phyloP scores from a whole-genome alignment of 495 filamentous ascomycete species.

The Trypethelium eluteriae region DNA sequence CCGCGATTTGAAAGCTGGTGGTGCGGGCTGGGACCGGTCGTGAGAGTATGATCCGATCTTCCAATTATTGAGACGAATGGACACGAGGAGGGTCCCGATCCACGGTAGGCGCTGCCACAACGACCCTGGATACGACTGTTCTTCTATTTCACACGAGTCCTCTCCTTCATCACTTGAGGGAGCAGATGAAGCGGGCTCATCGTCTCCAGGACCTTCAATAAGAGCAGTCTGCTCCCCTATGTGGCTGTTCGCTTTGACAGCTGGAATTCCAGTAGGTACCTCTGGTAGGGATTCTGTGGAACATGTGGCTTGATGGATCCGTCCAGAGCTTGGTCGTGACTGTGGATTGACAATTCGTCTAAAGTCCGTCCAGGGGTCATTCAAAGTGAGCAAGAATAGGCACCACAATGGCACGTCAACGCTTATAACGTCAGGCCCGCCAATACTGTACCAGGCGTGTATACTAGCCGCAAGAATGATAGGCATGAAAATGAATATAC shows the following conservation, averaged over 20 bases:
- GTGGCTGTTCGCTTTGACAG: background rate
- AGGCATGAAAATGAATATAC: constrained; percentile 19
- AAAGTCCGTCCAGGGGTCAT: constrained; percentile 22
- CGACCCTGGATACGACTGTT: constrained; percentile 20
- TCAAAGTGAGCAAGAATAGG: constrained; percentile 16
- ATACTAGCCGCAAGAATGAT: constrained; percentile 12
- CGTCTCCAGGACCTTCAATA: background rate
- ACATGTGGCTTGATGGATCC: background rate
- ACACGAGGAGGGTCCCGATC: constrained; percentile 21
- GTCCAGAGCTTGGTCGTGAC: background rate
- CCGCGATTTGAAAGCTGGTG: constrained; percentile 15
- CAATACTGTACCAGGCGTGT: constrained; percentile 20
- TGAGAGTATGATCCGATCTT: constrained; percentile 16
- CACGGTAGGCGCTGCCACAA: constrained; percentile 16
- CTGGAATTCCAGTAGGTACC: background rate
- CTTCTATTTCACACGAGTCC: background rate
- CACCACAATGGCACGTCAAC: constrained; percentile 19
- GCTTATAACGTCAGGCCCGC: constrained; percentile 23
- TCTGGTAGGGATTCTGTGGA: background rate
- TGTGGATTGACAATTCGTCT: constrained; percentile 4
- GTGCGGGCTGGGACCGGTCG: constrained; percentile 19
- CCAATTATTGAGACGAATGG: constrained; percentile 23
- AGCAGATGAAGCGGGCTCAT: background rate
- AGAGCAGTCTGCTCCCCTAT: background rate
- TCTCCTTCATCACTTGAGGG: background rate